These are phyloP conservation scores for Silene coronaria DNA, from an alignment of 179 eudicot species.

Conservation along the genomic window DNA sequence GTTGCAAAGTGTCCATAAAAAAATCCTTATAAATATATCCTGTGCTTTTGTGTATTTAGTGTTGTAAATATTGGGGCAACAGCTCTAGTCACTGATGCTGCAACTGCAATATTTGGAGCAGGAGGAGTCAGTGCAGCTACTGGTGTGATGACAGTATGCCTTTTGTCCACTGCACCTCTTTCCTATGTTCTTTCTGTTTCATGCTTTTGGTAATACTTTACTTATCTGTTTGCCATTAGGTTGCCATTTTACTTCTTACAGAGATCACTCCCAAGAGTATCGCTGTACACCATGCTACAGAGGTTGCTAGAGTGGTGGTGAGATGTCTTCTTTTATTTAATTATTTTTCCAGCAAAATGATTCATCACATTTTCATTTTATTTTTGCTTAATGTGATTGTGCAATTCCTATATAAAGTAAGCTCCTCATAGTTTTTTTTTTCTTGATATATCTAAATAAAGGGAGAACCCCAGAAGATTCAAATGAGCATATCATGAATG, in stretches of 20 bases:
- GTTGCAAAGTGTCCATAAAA: constrained; percentile 18
- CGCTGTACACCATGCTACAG: constrained; percentile 95
- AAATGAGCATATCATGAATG: background rate
- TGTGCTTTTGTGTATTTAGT: constrained; percentile 37
- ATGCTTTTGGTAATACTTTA: constrained; percentile 13
- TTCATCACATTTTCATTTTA: background rate
- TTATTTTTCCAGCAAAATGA: background rate
- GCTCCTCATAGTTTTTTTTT: background rate
- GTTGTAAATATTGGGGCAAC: constrained; percentile 97
- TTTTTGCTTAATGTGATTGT: background rate
- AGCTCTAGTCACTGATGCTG: constrained; percentile 93
- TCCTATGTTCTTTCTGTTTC: background rate
- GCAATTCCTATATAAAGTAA: background rate
- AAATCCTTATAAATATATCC: constrained; percentile 22
- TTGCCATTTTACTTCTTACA: constrained; percentile 87
- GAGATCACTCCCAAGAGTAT: constrained; percentile 99
- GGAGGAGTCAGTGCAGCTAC: constrained; percentile 97
- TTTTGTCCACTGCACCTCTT: constrained; percentile 6
- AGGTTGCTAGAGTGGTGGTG: constrained; percentile 98
- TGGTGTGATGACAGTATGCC: constrained; percentile 90
- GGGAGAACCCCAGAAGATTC: background rate
- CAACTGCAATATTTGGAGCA: constrained; percentile 87
- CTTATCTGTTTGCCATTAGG: constrained; percentile 42
- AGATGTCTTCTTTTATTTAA: constrained; percentile 15
- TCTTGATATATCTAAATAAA: too few relatives aligned